A percentile compares a stretch with the other conserved stretches of the same genome.
phyloP scores from a whole-genome alignment of 2,329 filamentous ascomycete species.

The Diaporthe citriasiana region DNA sequence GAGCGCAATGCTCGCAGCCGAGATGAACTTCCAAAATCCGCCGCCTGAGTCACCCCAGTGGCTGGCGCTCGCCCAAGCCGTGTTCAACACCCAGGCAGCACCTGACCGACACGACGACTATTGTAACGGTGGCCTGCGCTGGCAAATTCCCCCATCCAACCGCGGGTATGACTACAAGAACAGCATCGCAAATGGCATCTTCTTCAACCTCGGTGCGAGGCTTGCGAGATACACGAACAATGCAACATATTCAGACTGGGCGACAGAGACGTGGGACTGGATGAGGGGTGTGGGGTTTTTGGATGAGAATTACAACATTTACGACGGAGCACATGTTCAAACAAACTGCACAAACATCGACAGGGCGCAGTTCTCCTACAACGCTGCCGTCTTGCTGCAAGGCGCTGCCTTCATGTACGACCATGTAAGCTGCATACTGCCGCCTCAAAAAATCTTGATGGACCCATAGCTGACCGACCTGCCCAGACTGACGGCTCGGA shows the following conservation, averaged over 20 bases:
- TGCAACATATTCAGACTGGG: conserved; percentile 66
- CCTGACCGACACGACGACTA: conserved; percentile 73
- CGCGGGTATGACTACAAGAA: conserved; percentile 74
- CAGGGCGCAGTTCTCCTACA: conserved; percentile 72
- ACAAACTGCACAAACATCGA: conserved; percentile 69
- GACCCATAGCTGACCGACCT: conserved; percentile 5
- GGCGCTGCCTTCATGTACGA: conserved; percentile 77
- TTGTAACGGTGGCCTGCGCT: conserved; percentile 69
- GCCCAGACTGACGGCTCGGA: conserved; percentile 60
- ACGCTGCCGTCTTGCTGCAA: conserved; percentile 69
- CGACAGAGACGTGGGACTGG: conserved; percentile 67
- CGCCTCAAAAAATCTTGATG: background rate
- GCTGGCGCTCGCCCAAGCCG: conserved; percentile 69
- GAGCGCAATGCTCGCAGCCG: conserved; percentile 66
- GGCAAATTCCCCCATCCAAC: conserved; percentile 75
- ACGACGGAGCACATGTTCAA: conserved; percentile 68
- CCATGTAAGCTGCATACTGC: conserved; percentile 53
- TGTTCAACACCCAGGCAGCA: conserved; percentile 69
- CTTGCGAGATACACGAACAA: conserved; percentile 71
- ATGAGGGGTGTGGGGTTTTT: conserved; percentile 59
- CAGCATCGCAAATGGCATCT: conserved; percentile 57
- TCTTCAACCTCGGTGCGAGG: conserved; percentile 63
- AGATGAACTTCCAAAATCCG: conserved; percentile 69
- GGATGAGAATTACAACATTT: conserved; percentile 69
- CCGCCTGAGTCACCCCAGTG: conserved; percentile 63